Percentiles rank a stretch among this genome's conserved stretches.
phyloP scores from a whole-genome alignment of 2,329 filamentous ascomycete species.

The Colletotrichum sp. region DNA sequence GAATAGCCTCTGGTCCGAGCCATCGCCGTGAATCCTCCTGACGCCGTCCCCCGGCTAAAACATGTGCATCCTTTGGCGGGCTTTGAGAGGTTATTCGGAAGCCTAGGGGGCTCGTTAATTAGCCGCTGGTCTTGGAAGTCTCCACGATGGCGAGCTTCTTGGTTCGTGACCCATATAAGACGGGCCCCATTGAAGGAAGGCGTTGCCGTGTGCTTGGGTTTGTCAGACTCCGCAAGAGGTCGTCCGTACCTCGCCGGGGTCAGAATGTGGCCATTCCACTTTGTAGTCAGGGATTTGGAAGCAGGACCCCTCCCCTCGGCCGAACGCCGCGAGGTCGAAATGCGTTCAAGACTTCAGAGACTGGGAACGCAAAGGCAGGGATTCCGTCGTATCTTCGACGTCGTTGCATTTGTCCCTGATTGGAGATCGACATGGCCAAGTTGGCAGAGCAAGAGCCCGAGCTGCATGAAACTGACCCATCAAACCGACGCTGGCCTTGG shows the following conservation, averaged over 20 bases:
- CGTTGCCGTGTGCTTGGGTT: background rate
- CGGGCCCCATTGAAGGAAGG: background rate
- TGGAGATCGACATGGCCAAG: background rate
- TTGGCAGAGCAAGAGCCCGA: background rate
- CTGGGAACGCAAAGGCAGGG: background rate
- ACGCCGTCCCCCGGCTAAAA: background rate
- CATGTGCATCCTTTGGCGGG: background rate
- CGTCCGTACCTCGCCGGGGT: background rate
- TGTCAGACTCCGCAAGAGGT: background rate
- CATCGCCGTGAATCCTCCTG: background rate
- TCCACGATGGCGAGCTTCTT: background rate
- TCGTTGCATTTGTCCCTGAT: background rate
- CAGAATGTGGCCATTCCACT: background rate
- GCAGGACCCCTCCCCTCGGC: background rate
- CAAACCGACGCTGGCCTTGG: background rate
- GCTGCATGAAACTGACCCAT: background rate
- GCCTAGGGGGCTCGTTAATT: background rate
- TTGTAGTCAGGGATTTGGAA: background rate
- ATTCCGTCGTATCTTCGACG: background rate
- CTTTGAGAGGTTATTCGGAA: background rate
- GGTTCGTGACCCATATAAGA: background rate
- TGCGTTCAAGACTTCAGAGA: background rate
- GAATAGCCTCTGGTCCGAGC: slow-evolving; percentile 9
- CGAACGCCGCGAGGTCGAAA: background rate
- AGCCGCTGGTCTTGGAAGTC: background rate